A percentile compares a stretch with the other conserved stretches of the same genome.
phyloP scores from a whole-genome alignment of 2,329 filamentous ascomycete species.

The Stromatinia cepivora region DNA sequence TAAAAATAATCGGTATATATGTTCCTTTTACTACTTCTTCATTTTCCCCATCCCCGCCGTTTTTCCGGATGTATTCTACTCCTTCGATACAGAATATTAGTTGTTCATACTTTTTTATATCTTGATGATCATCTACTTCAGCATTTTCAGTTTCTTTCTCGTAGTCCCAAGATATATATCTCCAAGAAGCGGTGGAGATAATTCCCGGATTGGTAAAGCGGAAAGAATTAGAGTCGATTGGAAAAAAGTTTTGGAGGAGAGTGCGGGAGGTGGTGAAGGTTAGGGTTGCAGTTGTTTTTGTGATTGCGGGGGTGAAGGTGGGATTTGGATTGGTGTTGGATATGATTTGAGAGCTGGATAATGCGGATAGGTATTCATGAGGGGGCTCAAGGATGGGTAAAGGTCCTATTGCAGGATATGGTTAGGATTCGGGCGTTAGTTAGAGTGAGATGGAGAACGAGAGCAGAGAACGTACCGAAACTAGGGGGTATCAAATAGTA shows the following conservation, averaged over 20 bases:
- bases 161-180: not conserved
- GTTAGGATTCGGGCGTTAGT: not conserved
- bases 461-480: not conserved
- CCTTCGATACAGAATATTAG: not conserved
- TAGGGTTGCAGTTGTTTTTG: constrained; percentile 33
- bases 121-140: not conserved
- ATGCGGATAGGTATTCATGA: not conserved
- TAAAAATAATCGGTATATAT: not conserved
- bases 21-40: not conserved
- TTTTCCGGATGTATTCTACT: not conserved
- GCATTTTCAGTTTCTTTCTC: too few relatives aligned
- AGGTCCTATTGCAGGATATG: too few relatives aligned
- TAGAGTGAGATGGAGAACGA: constrained; percentile 33
- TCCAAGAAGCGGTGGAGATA: constrained; percentile 63
- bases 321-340: constrained; percentile 32
- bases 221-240: constrained; percentile 24
- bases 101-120: not conserved
- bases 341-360: not conserved
- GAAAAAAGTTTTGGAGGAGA: constrained; percentile 44
- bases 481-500: constrained; percentile 45
- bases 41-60: not conserved
- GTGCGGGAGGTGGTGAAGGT: constrained; percentile 44
- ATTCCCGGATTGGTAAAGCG: constrained; percentile 51
- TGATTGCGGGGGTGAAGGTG: constrained; percentile 36
- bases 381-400: not conserved